These are phyloP conservation scores for Diversispora epigaea DNA, from an alignment of 192 early-diverging fungal genomes.

Conservation along the genomic window DNA sequence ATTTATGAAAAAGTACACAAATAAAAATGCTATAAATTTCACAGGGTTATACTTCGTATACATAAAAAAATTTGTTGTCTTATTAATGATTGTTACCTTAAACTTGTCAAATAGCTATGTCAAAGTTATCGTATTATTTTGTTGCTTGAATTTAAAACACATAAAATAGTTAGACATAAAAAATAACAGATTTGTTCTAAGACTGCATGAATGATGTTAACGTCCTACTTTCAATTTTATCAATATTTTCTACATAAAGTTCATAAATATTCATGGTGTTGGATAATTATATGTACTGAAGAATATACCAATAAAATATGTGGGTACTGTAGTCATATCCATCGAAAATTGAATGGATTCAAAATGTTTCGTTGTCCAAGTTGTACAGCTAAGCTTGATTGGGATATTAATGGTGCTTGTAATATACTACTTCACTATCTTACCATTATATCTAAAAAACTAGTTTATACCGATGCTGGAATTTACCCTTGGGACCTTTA, in stretches of 20 bases:
- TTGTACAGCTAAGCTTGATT: constrained; percentile 13
- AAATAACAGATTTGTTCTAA: neutral
- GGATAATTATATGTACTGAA: no score
- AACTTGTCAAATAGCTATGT: no score
- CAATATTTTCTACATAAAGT: no score
- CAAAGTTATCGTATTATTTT: constrained; percentile 17
- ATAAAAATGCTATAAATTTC: constrained; percentile 5
- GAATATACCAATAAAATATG: no score
- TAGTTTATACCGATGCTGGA: no score
- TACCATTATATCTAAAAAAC: no score
- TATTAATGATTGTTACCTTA: neutral
- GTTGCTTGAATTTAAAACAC: constrained; percentile 10
- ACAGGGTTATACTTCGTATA: neutral
- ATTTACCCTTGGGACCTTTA: no score
- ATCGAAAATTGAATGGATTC: neutral
- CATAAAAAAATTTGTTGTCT: neutral
- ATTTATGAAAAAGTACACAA: constrained; percentile 13
- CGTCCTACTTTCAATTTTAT: no score
- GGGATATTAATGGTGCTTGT: constrained; percentile 22
- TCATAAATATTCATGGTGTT: no score
- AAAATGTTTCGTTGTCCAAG: constrained; percentile 1
- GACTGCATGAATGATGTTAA: constrained; percentile 1
- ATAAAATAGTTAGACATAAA: constrained; percentile 13
- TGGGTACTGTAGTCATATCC: neutral
- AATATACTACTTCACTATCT: constrained; percentile 24